phyloP scores from a whole-genome alignment of 106 monocot genomes.

The Chionographis japonica region DNA sequence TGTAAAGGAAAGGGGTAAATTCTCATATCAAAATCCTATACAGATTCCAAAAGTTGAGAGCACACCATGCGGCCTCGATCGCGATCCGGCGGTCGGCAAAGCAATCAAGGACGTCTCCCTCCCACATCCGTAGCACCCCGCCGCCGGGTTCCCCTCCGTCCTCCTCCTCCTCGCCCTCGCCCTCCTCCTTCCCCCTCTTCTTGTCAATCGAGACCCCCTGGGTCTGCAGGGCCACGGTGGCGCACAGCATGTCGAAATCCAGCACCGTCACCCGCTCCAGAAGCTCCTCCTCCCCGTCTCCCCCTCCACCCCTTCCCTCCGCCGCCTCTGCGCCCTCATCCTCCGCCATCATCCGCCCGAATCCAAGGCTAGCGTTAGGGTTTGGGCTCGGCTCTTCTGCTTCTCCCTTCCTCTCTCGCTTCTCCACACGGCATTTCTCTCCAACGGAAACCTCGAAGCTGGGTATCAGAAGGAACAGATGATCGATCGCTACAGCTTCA shows the following conservation, averaged over 20 bases:
- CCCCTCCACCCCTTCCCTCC: conserved; percentile 12
- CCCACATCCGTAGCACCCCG: conserved; percentile 92
- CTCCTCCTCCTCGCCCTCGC: conserved; percentile 12
- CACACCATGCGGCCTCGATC: conserved; percentile 67
- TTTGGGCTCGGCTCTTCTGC: neutral
- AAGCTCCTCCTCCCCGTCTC: conserved; percentile 12
- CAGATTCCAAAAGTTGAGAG: neutral
- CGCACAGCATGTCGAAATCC: conserved; percentile 93
- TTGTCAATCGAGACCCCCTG: conserved; percentile 39
- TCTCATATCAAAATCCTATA: neutral
- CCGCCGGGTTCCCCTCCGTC: conserved; percentile 27
- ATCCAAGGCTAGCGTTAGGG: neutral
- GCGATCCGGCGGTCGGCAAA: conserved; percentile 69
- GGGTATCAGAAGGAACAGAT: too few species aligned
- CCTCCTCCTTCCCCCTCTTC: conserved; percentile 5
- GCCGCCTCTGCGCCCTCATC: conserved; percentile 3
- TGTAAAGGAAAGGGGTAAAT: neutral
- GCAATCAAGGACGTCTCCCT: conserved; percentile 74
- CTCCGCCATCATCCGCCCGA: too few species aligned
- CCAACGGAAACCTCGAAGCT: too few species aligned
- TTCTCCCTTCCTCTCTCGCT: neutral
- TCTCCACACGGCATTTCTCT: too few species aligned
- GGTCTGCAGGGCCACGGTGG: conserved; percentile 76
- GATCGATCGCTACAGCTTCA: too few species aligned
- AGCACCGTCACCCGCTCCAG: conserved; percentile 32